Evolutionary conservation across 345 rosid genomes (phyloP).

Genomic region (Brassica juncea): DNA sequence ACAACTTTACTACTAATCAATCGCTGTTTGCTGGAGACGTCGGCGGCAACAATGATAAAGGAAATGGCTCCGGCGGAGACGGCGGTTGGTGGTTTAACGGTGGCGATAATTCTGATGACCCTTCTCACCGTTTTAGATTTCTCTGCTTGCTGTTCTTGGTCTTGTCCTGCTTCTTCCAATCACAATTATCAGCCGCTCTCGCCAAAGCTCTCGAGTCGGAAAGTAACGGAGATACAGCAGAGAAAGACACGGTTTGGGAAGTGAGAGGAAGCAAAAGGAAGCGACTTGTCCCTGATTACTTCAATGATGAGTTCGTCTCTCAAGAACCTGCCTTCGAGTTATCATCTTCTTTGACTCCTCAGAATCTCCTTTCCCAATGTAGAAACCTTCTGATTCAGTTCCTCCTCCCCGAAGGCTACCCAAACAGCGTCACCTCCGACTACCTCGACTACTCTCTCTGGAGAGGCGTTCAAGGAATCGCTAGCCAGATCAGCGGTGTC

Average conservation of each 20-base stretch:
- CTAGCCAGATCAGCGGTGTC: constrained; percentile 89
- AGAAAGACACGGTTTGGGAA: constrained; percentile 60
- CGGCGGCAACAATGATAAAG: constrained; percentile 28
- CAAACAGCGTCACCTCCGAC: constrained; percentile 79
- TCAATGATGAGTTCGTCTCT: constrained; percentile 55
- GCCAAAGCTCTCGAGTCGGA: constrained; percentile 41
- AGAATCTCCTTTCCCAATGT: constrained; percentile 49
- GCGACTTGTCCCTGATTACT: constrained; percentile 54
- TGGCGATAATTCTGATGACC: constrained; percentile 35
- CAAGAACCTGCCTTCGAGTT: constrained; percentile 41
- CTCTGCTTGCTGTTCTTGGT: constrained; percentile 38
- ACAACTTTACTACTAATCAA: constrained; percentile 7
- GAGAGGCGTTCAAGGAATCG: constrained; percentile 94
- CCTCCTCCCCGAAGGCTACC: constrained; percentile 92
- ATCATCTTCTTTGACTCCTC: constrained; percentile 40
- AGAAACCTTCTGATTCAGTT: constrained; percentile 49
- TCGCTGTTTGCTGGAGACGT: background rate
- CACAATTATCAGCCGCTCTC: constrained; percentile 51
- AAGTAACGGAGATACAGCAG: constrained; percentile 23
- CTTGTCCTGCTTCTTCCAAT: constrained; percentile 44
- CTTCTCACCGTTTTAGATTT: constrained; percentile 21
- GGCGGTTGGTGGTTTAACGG: constrained; percentile 40
- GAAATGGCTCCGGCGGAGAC: constrained; percentile 23
- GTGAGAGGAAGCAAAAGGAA: constrained; percentile 72
- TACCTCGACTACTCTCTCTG: constrained; percentile 91